Conservation (phyloP, 2,329 filamentous ascomycete genomes). For the Penicillium sp. region DNA sequence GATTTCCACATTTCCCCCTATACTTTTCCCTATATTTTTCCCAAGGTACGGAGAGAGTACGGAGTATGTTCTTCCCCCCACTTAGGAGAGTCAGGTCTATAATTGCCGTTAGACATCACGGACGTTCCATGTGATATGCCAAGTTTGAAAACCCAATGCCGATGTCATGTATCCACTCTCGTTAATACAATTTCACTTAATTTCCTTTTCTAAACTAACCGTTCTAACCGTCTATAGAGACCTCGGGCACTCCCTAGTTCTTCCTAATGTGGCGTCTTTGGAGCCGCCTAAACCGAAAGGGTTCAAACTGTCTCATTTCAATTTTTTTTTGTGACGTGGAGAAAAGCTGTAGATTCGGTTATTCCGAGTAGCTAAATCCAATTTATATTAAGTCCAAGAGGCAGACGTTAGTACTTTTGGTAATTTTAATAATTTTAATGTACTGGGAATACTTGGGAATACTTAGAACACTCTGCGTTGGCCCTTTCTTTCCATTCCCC, state of each 20-base stretch:
- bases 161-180: slow-evolving; percentile 1
- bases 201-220: background rate
- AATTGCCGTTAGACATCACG: slow-evolving; percentile 1
- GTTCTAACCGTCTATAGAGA: background rate
- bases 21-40: background rate
- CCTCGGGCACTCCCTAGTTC: background rate
- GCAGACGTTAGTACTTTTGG: background rate
- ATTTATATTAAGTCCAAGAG: background rate
- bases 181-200: background rate
- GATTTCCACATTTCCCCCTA: background rate
- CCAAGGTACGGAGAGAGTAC: background rate
- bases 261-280: slow-evolving; percentile 3
- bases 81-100: background rate
- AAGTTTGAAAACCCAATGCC: background rate
- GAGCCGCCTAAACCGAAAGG: slow-evolving; percentile 3
- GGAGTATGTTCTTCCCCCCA: background rate
- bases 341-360: slow-evolving; percentile 2
- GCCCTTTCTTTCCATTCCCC: slow-evolving; percentile 13
- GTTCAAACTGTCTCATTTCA: slow-evolving; percentile 4
- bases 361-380: slow-evolving; percentile 13
- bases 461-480: slow-evolving; percentile 2
- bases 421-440: slow-evolving; percentile 4
- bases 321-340: slow-evolving; percentile 5
- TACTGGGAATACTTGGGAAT: slow-evolving; percentile 2
- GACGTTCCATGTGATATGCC: background rate